Percentiles rank a stretch among this genome's conserved stretches.
Evolutionary conservation across 805 yeast genomes (phyloP).

Genomic region (Nematodospora valgi): DNA sequence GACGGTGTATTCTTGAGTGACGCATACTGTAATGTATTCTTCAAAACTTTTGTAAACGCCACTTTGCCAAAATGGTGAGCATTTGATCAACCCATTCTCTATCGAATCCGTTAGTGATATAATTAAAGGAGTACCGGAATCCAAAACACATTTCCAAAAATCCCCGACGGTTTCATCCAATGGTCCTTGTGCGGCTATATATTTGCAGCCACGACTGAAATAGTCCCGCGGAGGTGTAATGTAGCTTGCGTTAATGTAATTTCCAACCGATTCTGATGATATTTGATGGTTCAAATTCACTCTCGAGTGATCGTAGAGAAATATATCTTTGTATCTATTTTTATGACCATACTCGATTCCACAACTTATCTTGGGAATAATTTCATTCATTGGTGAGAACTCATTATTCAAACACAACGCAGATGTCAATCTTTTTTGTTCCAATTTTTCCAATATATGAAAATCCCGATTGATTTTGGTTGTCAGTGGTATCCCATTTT

Average conservation of each 20-base stretch:
- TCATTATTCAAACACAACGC: slow-evolving; percentile 18
- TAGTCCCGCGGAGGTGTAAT: slow-evolving; percentile 8
- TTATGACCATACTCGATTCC: slow-evolving; percentile 82
- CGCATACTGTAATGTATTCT: slow-evolving; percentile 22
- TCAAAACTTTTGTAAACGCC: slow-evolving; percentile 44
- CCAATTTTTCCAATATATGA: slow-evolving; percentile 63
- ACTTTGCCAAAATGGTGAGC: slow-evolving; percentile 72
- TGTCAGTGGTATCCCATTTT: neutral
- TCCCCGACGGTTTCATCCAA: slow-evolving; percentile 68
- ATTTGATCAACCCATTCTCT: slow-evolving; percentile 78
- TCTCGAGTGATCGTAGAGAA: slow-evolving; percentile 82
- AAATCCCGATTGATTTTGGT: slow-evolving; percentile 40
- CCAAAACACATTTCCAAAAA: slow-evolving; percentile 76
- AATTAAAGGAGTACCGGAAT: slow-evolving; percentile 61
- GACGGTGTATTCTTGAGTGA: slow-evolving; percentile 19
- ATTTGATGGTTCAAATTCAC: slow-evolving; percentile 49
- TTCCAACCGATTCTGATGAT: slow-evolving; percentile 20
- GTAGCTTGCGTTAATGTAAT: slow-evolving; percentile 88
- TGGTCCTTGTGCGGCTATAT: slow-evolving; percentile 91
- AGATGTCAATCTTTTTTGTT: slow-evolving; percentile 58
- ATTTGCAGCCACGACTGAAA: slow-evolving; percentile 19
- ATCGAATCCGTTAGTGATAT: slow-evolving; percentile 71
- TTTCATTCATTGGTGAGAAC: neutral
- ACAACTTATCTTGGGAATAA: slow-evolving; percentile 51
- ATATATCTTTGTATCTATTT: slow-evolving; percentile 84